A percentile compares a stretch with the other conserved stretches of the same genome.
Conservation (phyloP, 2,329 filamentous ascomycete species). For the Ophiostoma fasciatum region DNA sequence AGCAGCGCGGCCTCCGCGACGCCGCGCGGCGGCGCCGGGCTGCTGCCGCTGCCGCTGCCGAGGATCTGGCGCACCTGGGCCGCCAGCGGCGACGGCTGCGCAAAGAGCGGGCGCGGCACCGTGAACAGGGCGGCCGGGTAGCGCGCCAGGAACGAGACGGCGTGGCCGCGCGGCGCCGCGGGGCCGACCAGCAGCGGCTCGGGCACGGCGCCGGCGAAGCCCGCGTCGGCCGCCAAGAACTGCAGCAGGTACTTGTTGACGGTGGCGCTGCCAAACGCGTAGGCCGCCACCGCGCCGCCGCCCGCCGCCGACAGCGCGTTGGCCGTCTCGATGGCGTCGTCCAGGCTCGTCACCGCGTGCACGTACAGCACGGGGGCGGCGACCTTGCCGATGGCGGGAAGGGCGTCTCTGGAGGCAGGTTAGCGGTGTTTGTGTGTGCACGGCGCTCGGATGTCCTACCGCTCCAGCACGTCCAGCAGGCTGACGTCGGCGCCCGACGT, state of each 20-base stretch:
- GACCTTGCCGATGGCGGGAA: no score
- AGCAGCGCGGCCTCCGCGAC: no score
- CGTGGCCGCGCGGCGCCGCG: conserved; percentile 16
- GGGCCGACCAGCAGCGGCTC: conserved; percentile 32
- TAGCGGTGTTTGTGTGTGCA: not conserved
- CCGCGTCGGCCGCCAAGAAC: conserved; percentile 33
- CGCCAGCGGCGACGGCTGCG: no score
- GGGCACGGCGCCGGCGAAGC: conserved; percentile 44
- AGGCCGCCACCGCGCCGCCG: conserved; percentile 14
- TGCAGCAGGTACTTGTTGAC: conserved; percentile 44
- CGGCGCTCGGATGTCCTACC: conserved; percentile 9
- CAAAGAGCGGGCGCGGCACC: not conserved
- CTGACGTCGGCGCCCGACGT: conserved; percentile 12
- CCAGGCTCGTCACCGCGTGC: conserved; percentile 4
- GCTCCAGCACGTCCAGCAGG: conserved; percentile 15
- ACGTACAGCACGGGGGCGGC: not conserved
- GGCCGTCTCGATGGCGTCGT: conserved; percentile 5
- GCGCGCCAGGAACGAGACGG: not conserved
- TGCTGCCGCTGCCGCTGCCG: no score
- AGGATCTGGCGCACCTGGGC: no score
- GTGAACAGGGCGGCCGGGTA: not conserved
- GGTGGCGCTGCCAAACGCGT: conserved; percentile 13
- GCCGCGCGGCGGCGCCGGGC: no score
- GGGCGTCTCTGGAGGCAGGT: no score
- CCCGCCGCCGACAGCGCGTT: not conserved